A percentile compares a stretch with the other conserved stretches of the same genome.
Conservation (phyloP, 371 early-diverging fungal genomes). For the Cokeromyces recurvatus region DNA sequence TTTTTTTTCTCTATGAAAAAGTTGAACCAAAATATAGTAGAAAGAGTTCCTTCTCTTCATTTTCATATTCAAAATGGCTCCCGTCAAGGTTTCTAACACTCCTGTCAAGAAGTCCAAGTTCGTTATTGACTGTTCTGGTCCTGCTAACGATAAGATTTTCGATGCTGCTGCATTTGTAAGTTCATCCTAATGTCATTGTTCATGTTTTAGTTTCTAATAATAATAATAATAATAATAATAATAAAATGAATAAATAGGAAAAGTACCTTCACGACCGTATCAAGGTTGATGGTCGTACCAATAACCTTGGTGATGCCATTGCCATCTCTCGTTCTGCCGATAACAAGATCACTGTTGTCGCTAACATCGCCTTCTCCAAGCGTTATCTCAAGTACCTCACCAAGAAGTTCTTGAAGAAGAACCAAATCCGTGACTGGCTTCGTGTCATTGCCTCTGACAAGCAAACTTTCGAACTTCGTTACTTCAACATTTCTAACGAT, state of each 20-base stretch:
- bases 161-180: conserved; percentile 92
- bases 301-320: conserved; percentile 90
- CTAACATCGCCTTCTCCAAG: conserved; percentile 88
- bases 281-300: conserved; percentile 96
- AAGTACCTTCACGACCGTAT: conserved; percentile 97
- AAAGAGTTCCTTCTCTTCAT: conserved; percentile 19
- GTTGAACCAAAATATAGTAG: neutral
- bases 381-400: conserved; percentile 98
- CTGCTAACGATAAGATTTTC: conserved; percentile 94
- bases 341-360: conserved; percentile 74
- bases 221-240: too few relatives aligned
- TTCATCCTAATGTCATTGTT: conserved; percentile 1
- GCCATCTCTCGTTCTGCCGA: conserved; percentile 75
- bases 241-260: conserved; percentile 43
- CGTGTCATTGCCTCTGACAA: conserved; percentile 92
- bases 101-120: conserved; percentile 63
- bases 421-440: conserved; percentile 97
- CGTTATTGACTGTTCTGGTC: conserved; percentile 92
- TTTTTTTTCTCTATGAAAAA: neutral
- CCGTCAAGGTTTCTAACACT: conserved; percentile 37
- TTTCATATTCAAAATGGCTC: conserved; percentile 35
- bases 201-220: too few relatives aligned
- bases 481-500: conserved; percentile 91
- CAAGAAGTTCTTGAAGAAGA: conserved; percentile 99
- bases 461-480: conserved; percentile 91